phyloP scores from a whole-genome alignment of 257 asterid genomes.

The Cinchona pubescens region DNA sequence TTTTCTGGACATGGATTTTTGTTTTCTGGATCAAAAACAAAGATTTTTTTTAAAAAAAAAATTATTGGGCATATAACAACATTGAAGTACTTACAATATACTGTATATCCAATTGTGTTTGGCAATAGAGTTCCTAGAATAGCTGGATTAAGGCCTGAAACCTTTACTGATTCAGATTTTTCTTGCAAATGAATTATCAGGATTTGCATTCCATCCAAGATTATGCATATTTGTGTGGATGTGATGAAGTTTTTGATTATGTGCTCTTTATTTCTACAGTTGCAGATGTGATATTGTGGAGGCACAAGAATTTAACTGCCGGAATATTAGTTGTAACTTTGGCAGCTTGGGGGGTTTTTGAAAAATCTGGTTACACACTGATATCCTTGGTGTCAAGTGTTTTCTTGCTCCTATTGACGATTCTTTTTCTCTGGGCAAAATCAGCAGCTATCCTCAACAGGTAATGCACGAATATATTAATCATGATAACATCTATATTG shows the following conservation, averaged over 20 bases:
- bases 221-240: conserved; percentile 4
- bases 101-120: not conserved
- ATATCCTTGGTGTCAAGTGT: conserved; percentile 67
- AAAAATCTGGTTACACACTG: conserved; percentile 73
- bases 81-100: not conserved
- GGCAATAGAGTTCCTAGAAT: not conserved
- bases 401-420: conserved; percentile 66
- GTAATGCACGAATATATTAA: conserved; percentile 24
- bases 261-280: conserved; percentile 37
- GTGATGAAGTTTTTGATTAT: conserved; percentile 3
- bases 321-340: conserved; percentile 50
- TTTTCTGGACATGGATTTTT: not conserved
- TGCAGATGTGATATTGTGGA: conserved; percentile 89
- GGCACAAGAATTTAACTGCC: conserved; percentile 46
- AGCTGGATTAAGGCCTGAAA: not conserved
- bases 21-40: not conserved
- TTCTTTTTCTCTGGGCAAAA: conserved; percentile 88
- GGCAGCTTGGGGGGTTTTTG: conserved; percentile 83
- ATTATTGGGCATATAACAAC: not conserved
- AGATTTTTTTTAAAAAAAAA: no score
- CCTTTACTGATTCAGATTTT: not conserved
- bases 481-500: not conserved
- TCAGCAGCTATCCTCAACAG: conserved; percentile 84
- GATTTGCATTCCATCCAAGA: not conserved
- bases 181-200: not conserved